Percentiles rank a stretch among this genome's conserved stretches.
Conservation (phyloP, 352 stramenopile species). For the Phytophthora boehmeriae region DNA sequence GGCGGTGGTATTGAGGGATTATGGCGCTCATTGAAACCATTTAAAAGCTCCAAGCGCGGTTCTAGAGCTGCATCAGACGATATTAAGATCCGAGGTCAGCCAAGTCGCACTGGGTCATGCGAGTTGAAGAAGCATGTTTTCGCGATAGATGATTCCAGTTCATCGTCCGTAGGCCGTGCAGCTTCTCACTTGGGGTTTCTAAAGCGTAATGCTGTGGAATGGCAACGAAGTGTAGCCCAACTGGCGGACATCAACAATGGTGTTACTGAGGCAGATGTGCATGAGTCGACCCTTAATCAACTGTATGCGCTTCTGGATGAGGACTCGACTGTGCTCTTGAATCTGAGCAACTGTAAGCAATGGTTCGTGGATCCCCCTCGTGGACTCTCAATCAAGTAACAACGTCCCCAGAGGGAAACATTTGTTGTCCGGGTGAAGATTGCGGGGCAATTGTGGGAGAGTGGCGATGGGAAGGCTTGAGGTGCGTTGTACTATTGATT, state of each 20-base stretch:
- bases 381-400: constrained; percentile 46
- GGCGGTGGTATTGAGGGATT: constrained; percentile 23
- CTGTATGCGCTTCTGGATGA: constrained; percentile 37
- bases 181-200: constrained; percentile 30
- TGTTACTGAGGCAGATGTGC: constrained; percentile 1
- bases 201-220: constrained; percentile 41
- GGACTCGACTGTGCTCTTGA: constrained; percentile 35
- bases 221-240: constrained; percentile 39
- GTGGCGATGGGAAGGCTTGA: constrained; percentile 58
- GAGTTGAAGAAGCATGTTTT: constrained; percentile 25
- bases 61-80: constrained; percentile 32
- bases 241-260: constrained; percentile 19
- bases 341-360: constrained; percentile 36
- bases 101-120: constrained; percentile 13
- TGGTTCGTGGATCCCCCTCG: constrained; percentile 59
- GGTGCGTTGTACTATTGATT: constrained; percentile 24
- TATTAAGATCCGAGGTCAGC: constrained; percentile 12
- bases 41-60: constrained; percentile 40
- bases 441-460: constrained; percentile 50
- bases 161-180: constrained; percentile 8
- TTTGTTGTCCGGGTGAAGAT: constrained; percentile 48
- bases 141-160: not conserved
- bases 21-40: constrained; percentile 47
- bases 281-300: constrained; percentile 28
- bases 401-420: constrained; percentile 25